Evolutionary conservation across 225 moss, liverwort and hornwort species (phyloP).

Genomic region (Marchantia polymorpha): DNA sequence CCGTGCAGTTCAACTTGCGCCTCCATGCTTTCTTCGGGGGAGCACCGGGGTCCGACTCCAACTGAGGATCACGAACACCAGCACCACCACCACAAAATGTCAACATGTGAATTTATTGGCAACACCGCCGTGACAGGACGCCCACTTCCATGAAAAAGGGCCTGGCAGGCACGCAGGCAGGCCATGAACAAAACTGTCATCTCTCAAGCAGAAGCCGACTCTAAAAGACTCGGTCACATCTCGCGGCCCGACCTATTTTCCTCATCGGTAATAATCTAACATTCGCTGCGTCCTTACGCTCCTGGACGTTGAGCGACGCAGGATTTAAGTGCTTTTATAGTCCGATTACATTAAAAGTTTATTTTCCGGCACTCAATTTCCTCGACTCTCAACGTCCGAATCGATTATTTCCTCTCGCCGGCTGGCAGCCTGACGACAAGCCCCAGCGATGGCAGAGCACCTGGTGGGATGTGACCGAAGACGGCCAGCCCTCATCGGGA

Average conservation of each 20-base stretch:
- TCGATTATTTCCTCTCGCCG: too few relatives aligned
- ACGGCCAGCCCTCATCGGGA: not conserved
- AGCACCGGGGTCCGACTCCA: constrained; percentile 88
- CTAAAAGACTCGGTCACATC: not conserved
- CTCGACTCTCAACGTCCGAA: not conserved
- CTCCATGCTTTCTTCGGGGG: constrained; percentile 91
- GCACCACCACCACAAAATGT: not conserved
- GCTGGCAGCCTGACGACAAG: not conserved
- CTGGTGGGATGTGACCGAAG: not conserved
- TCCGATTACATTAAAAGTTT: too few relatives aligned
- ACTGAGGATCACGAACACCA: constrained; percentile 52
- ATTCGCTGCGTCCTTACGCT: not conserved
- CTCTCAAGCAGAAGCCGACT: not conserved
- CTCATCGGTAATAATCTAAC: not conserved
- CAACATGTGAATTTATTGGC: not conserved
- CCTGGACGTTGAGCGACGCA: not conserved
- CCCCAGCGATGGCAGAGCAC: not conserved
- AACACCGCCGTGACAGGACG: too few relatives aligned
- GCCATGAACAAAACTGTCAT: not conserved
- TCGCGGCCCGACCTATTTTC: not conserved
- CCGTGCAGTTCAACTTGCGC: constrained; percentile 79
- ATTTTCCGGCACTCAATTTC: too few relatives aligned
- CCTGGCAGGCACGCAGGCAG: not conserved
- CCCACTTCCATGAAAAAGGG: not conserved
- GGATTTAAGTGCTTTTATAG: too few relatives aligned